Base-by-base conservation (phyloP, 1,139 yeast genomes). In the Protomyces arabidopsidicola region DNA sequence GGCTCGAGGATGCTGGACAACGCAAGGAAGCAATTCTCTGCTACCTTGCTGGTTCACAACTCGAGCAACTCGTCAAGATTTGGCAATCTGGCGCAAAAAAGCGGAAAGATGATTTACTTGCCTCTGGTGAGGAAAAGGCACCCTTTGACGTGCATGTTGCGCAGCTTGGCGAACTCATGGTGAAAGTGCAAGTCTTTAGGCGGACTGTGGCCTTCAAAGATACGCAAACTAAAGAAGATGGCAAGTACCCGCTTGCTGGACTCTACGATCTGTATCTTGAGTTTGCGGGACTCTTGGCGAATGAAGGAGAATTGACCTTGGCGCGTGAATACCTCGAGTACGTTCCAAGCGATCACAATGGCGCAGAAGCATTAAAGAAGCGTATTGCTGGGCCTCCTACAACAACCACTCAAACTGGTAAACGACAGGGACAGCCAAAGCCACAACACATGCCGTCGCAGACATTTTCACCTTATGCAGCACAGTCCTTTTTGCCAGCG, bases 91-190 rank as follows among this genome's bases (percentile, higher is more conserved):
- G 93, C 74, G 77, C 90, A 68, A 80, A 84, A 24, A 78, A 75
- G 0, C 75, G 81, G 66, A 96, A 91, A 75, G 71, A 76, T 10
- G 77, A 78, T 65, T 77, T 85, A 68, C 9, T 36, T 12, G 34
- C 53, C 0, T 27, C 51, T 16, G 45, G 35, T 18, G 75, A 77
- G 39, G 61, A 67, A 8, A 34, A 62, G 6, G 67, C 70, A 12
- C 86, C 89, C 2, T 87, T 88, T 64, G 95, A 87, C 68, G 96
- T 97, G 22, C 90, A 91, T 72, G 85, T 87, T 69, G 87, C 84
- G 70, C 87, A 96, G 5, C 80, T 93, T 72, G 86, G 87, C 66
- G 85, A 84, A 70, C 87, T 90, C 73, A 88, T 90, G 65, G 95
- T 88, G 73, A 91, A 91, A 75, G 82, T 90, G 67, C 84, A 90